Percentiles rank a stretch among this genome's conserved stretches.
Conservation (phyloP, 257 asterid species). For the Knoxia roxburghii region DNA sequence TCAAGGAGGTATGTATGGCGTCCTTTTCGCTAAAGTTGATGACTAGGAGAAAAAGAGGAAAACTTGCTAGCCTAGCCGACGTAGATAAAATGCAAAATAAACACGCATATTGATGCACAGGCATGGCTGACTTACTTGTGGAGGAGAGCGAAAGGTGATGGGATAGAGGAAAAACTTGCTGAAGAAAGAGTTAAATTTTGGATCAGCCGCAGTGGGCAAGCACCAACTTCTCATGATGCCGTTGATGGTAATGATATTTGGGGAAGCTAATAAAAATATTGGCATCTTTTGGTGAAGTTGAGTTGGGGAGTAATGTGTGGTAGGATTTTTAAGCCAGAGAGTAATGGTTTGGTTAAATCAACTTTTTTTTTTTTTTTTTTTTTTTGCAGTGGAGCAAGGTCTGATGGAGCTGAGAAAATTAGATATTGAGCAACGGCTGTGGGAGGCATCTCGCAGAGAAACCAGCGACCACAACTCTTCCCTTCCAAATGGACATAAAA, state of each 20-base stretch:
- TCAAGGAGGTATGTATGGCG: constrained; percentile 79
- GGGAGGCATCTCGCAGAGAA: constrained; percentile 47
- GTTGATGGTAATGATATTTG: constrained; percentile 77
- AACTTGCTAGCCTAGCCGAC: no score
- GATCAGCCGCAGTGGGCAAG: constrained; percentile 77
- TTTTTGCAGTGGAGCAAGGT: constrained; percentile 42
- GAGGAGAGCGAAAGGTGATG: constrained; percentile 86
- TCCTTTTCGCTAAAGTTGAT: constrained; percentile 6
- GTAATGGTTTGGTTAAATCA: no score
- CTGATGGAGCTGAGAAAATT: constrained; percentile 43
- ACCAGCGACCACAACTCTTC: constrained; percentile 39
- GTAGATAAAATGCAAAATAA: no score
- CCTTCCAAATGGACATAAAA: constrained; percentile 29
- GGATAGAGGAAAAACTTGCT: constrained; percentile 77
- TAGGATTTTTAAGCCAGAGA: no score
- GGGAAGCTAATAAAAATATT: no score
- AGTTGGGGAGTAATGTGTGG: no score
- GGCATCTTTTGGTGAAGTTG: no score
- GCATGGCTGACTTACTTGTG: constrained; percentile 96
- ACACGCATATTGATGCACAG: no score
- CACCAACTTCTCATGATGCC: constrained; percentile 88
- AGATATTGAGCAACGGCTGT: constrained; percentile 38
- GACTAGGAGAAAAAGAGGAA: not conserved
- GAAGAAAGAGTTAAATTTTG: constrained; percentile 65
- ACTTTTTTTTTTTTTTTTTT: no score